A percentile compares a stretch with the other conserved stretches of the same genome.
Evolutionary conservation across 768 basidiomycete species (phyloP).

Genomic region (Psilocybe cyanescens): DNA sequence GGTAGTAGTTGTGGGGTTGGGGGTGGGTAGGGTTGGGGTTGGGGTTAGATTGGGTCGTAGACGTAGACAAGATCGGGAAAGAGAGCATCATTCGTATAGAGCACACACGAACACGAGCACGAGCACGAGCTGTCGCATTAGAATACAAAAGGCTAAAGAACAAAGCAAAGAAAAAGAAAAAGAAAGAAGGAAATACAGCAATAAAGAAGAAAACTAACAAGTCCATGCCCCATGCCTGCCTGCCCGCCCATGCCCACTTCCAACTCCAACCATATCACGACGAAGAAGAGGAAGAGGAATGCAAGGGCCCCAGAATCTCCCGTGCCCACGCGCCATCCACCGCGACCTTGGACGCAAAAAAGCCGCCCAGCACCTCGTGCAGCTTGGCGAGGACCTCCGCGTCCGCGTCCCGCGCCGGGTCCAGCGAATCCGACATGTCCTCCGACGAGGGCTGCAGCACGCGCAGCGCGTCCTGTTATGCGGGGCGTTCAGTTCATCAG

Average conservation of each 20-base stretch:
- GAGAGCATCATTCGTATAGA: no score
- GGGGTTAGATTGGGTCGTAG: no score
- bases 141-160: not conserved
- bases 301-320: not conserved
- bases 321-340: slow-evolving; percentile 1
- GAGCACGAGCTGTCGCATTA: no score
- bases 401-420: not conserved
- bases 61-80: no score
- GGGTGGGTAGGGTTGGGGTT: no score
- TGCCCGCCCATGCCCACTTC: no score
- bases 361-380: not conserved
- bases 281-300: not conserved
- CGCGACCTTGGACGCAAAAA: not conserved
- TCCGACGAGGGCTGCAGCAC: slow-evolving; percentile 2
- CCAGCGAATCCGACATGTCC: slow-evolving; percentile 1
- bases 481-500: no score
- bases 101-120: no score
- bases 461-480: slow-evolving; percentile 10
- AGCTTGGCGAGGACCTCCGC: not conserved
- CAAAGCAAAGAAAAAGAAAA: not conserved
- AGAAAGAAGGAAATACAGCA: not conserved
- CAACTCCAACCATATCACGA: no score
- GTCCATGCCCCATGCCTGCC: no score
- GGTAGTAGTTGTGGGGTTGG: not conserved
- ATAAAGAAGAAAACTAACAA: not conserved